phyloP scores from a whole-genome alignment of 2,329 filamentous ascomycete genomes.

The Nemania diffusa region DNA sequence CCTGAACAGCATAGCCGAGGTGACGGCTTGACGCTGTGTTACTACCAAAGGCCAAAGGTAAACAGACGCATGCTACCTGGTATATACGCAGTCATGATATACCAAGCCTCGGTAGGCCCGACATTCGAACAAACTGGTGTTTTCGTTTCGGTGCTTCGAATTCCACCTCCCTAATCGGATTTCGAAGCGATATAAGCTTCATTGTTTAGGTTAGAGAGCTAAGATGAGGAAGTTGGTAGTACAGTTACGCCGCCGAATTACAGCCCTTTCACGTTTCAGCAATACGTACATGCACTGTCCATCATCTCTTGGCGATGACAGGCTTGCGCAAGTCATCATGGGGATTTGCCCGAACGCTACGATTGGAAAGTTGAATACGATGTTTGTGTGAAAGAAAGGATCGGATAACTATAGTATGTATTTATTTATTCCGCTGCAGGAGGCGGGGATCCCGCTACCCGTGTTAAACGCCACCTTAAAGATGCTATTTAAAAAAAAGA shows the following conservation, averaged over 20 bases:
- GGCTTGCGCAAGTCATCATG: not conserved
- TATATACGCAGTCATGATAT: constrained; percentile 8
- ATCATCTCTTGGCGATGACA: not conserved
- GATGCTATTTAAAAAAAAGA: constrained; percentile 12
- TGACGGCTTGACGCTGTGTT: constrained; percentile 2
- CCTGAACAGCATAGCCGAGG: not conserved
- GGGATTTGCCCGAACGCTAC: constrained; percentile 6
- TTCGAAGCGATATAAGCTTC: not conserved
- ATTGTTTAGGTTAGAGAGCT: not conserved
- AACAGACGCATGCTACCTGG: not conserved
- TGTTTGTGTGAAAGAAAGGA: not conserved
- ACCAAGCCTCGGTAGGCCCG: constrained; percentile 9
- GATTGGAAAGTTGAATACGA: not conserved
- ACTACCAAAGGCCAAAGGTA: not conserved
- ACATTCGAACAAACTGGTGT: constrained; percentile 14
- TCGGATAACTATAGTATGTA: too few species aligned
- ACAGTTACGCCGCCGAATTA: not conserved
- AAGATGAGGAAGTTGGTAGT: not conserved
- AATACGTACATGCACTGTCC: not conserved
- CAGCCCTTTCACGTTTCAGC: constrained; percentile 21
- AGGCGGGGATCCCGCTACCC: constrained; percentile 16
- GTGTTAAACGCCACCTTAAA: constrained; percentile 11
- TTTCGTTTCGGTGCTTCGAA: not conserved
- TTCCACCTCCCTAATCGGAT: constrained; percentile 19
- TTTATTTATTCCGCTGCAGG: constrained; percentile 15